Conservation (phyloP, 2,329 filamentous ascomycete species). For the Monosporascus sp. region DNA sequence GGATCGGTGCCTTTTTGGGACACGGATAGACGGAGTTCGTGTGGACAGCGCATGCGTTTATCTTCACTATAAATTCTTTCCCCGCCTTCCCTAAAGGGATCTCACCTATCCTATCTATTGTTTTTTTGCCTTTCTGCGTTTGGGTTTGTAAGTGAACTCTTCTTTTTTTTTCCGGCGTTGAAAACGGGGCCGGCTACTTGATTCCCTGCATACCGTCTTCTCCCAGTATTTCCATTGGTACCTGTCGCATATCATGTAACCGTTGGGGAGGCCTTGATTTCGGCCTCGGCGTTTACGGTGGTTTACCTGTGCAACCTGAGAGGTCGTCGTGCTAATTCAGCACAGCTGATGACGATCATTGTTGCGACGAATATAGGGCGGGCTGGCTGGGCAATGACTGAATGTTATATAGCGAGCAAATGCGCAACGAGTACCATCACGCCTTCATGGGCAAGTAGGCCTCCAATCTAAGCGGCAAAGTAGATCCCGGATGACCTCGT, state of each 20-base stretch:
- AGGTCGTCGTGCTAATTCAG: not conserved
- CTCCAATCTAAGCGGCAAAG: not conserved
- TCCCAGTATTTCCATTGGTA: too few relatives aligned
- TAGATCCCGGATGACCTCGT: not conserved
- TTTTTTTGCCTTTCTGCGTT: too few relatives aligned
- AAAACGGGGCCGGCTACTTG: too few relatives aligned
- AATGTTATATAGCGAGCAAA: not conserved
- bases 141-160: too few relatives aligned
- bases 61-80: not conserved
- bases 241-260: too few relatives aligned
- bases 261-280: too few relatives aligned
- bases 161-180: too few relatives aligned
- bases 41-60: not conserved
- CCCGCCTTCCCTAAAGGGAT: too few relatives aligned
- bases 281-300: too few relatives aligned
- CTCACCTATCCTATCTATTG: too few relatives aligned
- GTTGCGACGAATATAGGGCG: not conserved
- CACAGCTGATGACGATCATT: not conserved
- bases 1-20: not conserved
- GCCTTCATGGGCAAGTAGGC: too few relatives aligned
- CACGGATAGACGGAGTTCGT: not conserved
- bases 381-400: not conserved
- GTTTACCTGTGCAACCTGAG: not conserved
- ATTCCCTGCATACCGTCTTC: too few relatives aligned
- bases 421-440: not conserved